phyloP scores from a whole-genome alignment of 2,329 filamentous ascomycete genomes.

The Diaporthe citriasiana region DNA sequence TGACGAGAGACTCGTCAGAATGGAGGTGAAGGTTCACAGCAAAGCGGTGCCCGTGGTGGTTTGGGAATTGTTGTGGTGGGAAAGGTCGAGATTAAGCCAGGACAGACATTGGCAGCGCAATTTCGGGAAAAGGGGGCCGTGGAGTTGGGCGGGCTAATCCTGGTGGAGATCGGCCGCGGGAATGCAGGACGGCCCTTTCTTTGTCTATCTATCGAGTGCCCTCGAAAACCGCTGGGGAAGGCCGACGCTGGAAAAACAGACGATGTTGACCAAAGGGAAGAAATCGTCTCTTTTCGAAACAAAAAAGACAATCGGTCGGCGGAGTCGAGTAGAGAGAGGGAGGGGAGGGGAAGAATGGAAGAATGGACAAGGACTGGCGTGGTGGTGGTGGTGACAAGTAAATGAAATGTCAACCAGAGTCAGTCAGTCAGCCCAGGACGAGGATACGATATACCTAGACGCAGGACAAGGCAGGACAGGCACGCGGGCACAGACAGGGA shows the following conservation, averaged over 20 bases:
- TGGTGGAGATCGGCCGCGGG: slow-evolving; percentile 39
- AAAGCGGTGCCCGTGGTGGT: slow-evolving; percentile 42
- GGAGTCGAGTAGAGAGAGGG: slow-evolving; percentile 41
- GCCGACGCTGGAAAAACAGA: slow-evolving; percentile 37
- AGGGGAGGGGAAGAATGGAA: slow-evolving; percentile 41
- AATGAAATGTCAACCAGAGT: slow-evolving; percentile 40
- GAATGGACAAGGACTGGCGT: slow-evolving; percentile 35
- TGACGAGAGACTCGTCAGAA: slow-evolving; percentile 61
- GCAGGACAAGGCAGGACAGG: slow-evolving; percentile 40
- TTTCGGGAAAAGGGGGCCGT: slow-evolving; percentile 42
- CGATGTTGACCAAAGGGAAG: slow-evolving; percentile 45
- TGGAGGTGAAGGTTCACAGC: slow-evolving; percentile 42
- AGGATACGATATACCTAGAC: slow-evolving; percentile 33
- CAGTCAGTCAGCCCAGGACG: slow-evolving; percentile 31
- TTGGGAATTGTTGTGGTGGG: slow-evolving; percentile 34
- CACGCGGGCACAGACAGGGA: slow-evolving; percentile 41
- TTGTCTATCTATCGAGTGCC: slow-evolving; percentile 36
- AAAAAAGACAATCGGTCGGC: slow-evolving; percentile 40
- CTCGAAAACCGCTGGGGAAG: slow-evolving; percentile 36
- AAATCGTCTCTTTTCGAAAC: slow-evolving; percentile 41
- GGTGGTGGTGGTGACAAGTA: slow-evolving; percentile 37
- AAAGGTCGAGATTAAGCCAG: slow-evolving; percentile 44
- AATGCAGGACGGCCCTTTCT: slow-evolving; percentile 33
- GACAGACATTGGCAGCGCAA: slow-evolving; percentile 46
- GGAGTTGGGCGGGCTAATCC: slow-evolving; percentile 40